Percentiles rank a stretch among this genome's conserved stretches.
Evolutionary conservation across 2,329 filamentous ascomycete genomes (phyloP).

Genomic region (Pseudodiploospora longispora): DNA sequence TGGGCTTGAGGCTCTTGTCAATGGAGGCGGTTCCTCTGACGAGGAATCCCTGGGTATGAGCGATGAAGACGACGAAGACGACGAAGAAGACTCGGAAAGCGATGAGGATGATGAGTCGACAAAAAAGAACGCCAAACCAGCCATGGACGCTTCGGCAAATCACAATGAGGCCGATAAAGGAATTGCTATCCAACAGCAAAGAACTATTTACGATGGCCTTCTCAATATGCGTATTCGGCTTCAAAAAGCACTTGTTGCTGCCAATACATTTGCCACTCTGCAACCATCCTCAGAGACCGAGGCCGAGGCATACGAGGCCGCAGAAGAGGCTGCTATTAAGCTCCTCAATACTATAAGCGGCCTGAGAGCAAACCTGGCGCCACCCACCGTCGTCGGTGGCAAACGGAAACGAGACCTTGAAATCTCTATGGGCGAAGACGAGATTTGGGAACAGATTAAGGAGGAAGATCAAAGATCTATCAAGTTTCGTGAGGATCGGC

Average conservation of each 20-base stretch:
- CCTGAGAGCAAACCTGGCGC: conserved; percentile 54
- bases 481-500: conserved; percentile 57
- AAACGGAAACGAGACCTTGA: conserved; percentile 55
- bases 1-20: conserved; percentile 25
- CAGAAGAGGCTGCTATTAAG: conserved; percentile 76
- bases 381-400: conserved; percentile 40
- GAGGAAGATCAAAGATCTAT: conserved; percentile 52
- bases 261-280: conserved; percentile 60
- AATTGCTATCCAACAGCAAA: conserved; percentile 74
- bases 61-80: conserved; percentile 28
- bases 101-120: conserved; percentile 16
- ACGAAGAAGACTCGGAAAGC: conserved; percentile 22
- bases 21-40: conserved; percentile 23
- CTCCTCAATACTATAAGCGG: conserved; percentile 75
- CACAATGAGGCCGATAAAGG: conserved; percentile 70
- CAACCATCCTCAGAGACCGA: conserved; percentile 31
- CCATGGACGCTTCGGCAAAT: conserved; percentile 23
- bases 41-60: conserved; percentile 28
- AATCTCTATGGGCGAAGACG: conserved; percentile 48
- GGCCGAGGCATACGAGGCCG: conserved; percentile 57
- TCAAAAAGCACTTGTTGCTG: conserved; percentile 79
- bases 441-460: conserved; percentile 67
- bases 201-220: conserved; percentile 77
- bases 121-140: conserved; percentile 24
- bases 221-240: conserved; percentile 86